phyloP scores from a whole-genome alignment of 192 early-diverging fungal genomes.

The Coemansia sp. region DNA sequence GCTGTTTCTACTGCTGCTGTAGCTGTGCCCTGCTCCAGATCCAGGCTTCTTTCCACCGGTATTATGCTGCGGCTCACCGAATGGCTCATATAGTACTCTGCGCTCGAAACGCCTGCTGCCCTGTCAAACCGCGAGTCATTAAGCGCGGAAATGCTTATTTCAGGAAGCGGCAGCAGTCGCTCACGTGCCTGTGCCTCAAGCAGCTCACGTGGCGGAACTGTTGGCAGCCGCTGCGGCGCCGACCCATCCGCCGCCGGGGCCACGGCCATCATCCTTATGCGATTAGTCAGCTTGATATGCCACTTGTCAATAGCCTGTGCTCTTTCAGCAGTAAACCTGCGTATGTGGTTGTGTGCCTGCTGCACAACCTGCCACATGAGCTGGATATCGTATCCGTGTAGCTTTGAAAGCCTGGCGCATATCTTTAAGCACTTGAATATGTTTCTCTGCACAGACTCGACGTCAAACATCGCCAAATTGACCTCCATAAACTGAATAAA shows the following conservation, averaged over 20 bases:
- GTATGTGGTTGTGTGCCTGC: conserved; percentile 28
- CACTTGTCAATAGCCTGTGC: conserved; percentile 34
- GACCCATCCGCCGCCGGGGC: conserved; percentile 48
- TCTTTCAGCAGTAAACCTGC: conserved; percentile 32
- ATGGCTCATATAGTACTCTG: conserved; percentile 42
- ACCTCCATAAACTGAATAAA: conserved; percentile 38
- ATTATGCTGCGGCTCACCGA: conserved; percentile 8
- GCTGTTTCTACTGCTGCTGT: neutral
- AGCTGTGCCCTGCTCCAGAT: neutral
- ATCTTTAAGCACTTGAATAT: conserved; percentile 55
- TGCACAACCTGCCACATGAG: conserved; percentile 53
- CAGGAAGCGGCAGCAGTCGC: conserved; percentile 40
- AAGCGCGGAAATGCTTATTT: conserved; percentile 28
- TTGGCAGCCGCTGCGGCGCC: conserved; percentile 43
- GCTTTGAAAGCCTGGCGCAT: conserved; percentile 50
- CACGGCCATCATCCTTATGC: conserved; percentile 49
- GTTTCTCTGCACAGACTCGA: conserved; percentile 45
- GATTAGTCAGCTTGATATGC: conserved; percentile 43
- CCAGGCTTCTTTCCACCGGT: neutral
- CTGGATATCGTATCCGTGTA: conserved; percentile 50
- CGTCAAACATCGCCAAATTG: conserved; percentile 9
- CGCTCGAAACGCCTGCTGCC: conserved; percentile 22
- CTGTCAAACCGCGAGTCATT: conserved; percentile 35
- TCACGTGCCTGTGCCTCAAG: conserved; percentile 29
- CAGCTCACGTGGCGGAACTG: conserved; percentile 40